phyloP scores from a whole-genome alignment of 2,329 filamentous ascomycete genomes.

The Xylariaceae sp. region DNA sequence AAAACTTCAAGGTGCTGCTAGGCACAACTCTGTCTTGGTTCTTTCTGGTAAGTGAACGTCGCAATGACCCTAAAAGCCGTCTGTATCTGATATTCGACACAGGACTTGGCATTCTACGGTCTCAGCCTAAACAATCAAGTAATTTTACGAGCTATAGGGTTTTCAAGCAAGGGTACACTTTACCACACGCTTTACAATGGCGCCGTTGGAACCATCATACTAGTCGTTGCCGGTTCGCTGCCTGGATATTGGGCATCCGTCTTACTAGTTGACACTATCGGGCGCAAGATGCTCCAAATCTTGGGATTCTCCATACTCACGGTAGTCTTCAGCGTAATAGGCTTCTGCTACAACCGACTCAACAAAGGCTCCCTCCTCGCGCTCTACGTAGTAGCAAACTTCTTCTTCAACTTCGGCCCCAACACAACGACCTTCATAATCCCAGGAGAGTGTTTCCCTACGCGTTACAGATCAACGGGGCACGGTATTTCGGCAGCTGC shows the following conservation, averaged over 20 bases:
- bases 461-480: conserved; percentile 58
- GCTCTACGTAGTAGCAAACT: conserved; percentile 63
- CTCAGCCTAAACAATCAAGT: conserved; percentile 74
- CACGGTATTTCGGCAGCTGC: conserved; percentile 66
- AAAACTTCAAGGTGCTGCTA: conserved; percentile 67
- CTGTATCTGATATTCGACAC: conserved; percentile 12
- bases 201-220: conserved; percentile 73
- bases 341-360: conserved; percentile 55
- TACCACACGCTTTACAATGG: conserved; percentile 70
- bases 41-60: conserved; percentile 53
- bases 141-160: conserved; percentile 71
- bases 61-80: no score
- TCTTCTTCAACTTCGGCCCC: conserved; percentile 65
- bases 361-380: conserved; percentile 50
- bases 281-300: conserved; percentile 73
- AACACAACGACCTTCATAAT: conserved; percentile 66
- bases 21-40: conserved; percentile 82
- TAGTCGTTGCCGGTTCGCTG: conserved; percentile 73
- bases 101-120: conserved; percentile 68
- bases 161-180: conserved; percentile 59
- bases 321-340: conserved; percentile 60
- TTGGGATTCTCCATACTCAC: conserved; percentile 61
- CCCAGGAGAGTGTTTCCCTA: conserved; percentile 64
- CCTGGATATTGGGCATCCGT: conserved; percentile 80
- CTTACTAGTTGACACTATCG: conserved; percentile 69